Evolutionary conservation across 768 basidiomycete genomes (phyloP).

Genomic region (Mycena kentingensis): DNA sequence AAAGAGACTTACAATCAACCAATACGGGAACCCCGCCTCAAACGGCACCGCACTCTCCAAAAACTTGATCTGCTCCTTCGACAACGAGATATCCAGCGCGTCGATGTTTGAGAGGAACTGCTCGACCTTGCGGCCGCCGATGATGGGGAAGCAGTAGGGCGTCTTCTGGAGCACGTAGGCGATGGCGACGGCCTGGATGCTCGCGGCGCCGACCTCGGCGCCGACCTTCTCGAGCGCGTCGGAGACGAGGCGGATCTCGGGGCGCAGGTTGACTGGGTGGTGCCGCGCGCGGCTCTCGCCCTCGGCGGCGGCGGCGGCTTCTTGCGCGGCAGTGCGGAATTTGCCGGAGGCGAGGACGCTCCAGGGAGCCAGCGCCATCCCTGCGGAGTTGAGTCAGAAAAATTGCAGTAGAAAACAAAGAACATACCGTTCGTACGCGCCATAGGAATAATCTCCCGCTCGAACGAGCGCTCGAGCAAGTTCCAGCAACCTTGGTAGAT

Average conservation of each 20-base stretch:
- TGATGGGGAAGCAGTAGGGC: slow-evolving; percentile 27
- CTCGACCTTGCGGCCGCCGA: slow-evolving; percentile 26
- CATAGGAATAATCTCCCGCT: slow-evolving; percentile 47
- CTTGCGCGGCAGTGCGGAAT: slow-evolving; percentile 32
- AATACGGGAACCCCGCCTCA: background rate
- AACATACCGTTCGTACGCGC: slow-evolving; percentile 21
- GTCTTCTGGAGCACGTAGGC: slow-evolving; percentile 32
- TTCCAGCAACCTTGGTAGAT: slow-evolving; percentile 46
- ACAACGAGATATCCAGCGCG: slow-evolving; percentile 41
- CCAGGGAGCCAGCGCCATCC: slow-evolving; percentile 44
- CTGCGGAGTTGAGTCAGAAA: slow-evolving; percentile 1
- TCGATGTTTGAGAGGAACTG: slow-evolving; percentile 34
- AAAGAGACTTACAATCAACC: background rate
- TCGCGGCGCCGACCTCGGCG: slow-evolving; percentile 47
- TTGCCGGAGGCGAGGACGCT: slow-evolving; percentile 33
- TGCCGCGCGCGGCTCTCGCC: too few species aligned
- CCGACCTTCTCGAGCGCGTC: slow-evolving; percentile 53
- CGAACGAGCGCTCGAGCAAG: slow-evolving; percentile 40
- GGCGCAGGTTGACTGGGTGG: too few species aligned
- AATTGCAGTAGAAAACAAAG: slow-evolving; percentile 33
- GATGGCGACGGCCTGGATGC: slow-evolving; percentile 41
- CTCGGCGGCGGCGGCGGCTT: slow-evolving; percentile 28
- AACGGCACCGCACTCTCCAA: slow-evolving; percentile 32
- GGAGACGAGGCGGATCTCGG: slow-evolving; percentile 44
- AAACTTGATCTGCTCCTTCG: slow-evolving; percentile 36